Conservation (phyloP, 1,139 yeast genomes). For the Geotrichum siamense region DNA sequence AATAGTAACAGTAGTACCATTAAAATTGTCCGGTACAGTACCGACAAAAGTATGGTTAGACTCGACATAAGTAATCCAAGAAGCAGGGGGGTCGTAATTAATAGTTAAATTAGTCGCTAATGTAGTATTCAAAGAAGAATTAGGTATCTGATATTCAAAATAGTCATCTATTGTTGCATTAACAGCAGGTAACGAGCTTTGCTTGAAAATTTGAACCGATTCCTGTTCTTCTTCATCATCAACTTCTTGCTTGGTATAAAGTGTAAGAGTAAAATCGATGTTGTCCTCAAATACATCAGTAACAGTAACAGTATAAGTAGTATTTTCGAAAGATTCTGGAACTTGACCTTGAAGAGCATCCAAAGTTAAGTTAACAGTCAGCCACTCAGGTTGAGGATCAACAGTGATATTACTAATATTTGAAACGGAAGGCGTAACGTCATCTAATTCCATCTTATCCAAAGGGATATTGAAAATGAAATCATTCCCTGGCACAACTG, state of each 20-base stretch:
- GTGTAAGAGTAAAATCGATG: slow-evolving; percentile 50
- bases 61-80: slow-evolving; percentile 13
- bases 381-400: slow-evolving; percentile 47
- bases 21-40: slow-evolving; percentile 13
- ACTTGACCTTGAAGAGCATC: slow-evolving; percentile 44
- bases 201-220: slow-evolving; percentile 4
- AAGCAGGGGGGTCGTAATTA: slow-evolving; percentile 11
- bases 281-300: slow-evolving; percentile 58
- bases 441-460: slow-evolving; percentile 54
- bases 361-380: slow-evolving; percentile 41
- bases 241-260: slow-evolving; percentile 13
- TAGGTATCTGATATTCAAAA: slow-evolving; percentile 53
- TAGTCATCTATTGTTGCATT: slow-evolving; percentile 60
- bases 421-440: slow-evolving; percentile 38
- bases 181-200: slow-evolving; percentile 31
- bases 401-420: slow-evolving; percentile 43
- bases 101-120: slow-evolving; percentile 1
- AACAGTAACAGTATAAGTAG: slow-evolving; percentile 44
- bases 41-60: slow-evolving; percentile 15
- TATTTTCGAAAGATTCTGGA: slow-evolving; percentile 39
- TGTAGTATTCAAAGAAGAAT: slow-evolving; percentile 9
- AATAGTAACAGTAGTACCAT: slow-evolving; percentile 13
- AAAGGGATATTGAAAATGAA: slow-evolving; percentile 58
- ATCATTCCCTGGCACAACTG: slow-evolving; percentile 56
- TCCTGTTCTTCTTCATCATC: background rate